A percentile compares a stretch with the other conserved stretches of the same genome.
Evolutionary conservation across 768 basidiomycete species (phyloP).

Genomic region (Fomitopsis pulvina): DNA sequence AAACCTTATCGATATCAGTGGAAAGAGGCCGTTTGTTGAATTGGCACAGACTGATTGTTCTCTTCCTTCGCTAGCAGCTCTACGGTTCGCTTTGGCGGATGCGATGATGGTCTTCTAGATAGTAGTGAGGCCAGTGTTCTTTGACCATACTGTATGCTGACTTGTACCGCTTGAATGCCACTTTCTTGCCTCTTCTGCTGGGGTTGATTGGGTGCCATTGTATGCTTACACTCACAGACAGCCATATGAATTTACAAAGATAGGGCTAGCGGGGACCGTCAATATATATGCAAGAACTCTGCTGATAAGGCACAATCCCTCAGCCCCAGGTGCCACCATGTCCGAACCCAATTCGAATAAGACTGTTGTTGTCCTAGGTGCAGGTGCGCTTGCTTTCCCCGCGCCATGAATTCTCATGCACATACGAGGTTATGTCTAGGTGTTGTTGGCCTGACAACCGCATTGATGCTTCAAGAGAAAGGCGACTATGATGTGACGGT

Average conservation of each 20-base stretch:
- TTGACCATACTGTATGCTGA: not conserved
- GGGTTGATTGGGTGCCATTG: too few species aligned
- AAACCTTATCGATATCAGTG: too few species aligned
- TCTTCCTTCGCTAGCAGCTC: too few species aligned
- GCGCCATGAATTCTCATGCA: not conserved
- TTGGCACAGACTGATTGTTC: too few species aligned
- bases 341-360: conserved; percentile 10
- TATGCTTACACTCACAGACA: too few species aligned
- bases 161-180: not conserved
- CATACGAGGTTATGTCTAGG: conserved; percentile 34
- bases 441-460: conserved; percentile 72
- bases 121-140: conserved; percentile 23
- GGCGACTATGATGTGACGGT: conserved; percentile 59
- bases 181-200: too few species aligned
- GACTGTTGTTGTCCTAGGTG: conserved; percentile 33
- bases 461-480: conserved; percentile 57
- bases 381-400: conserved; percentile 21
- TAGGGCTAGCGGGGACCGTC: too few species aligned
- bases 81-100: too few species aligned
- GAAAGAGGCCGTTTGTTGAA: too few species aligned
- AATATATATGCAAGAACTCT: not conserved
- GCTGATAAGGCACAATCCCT: not conserved
- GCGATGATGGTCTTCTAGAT: conserved; percentile 34
- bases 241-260: too few species aligned
- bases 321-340: not conserved